These are phyloP conservation scores for Cymbopogon citratus DNA, from an alignment of 176 grass and related monocot genomes.

Conservation along the genomic window DNA sequence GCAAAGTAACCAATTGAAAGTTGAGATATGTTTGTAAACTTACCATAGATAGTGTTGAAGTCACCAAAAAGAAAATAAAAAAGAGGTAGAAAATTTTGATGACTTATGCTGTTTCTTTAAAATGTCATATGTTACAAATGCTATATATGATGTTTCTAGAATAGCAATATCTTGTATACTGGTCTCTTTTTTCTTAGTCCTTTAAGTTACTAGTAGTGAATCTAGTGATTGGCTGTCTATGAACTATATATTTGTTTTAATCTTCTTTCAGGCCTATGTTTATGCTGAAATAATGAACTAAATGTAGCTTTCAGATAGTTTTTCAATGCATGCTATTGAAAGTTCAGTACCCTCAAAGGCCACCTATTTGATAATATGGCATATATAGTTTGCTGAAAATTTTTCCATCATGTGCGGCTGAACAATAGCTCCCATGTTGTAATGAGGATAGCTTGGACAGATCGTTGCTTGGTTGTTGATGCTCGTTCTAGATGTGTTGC, in stretches of 20 bases:
- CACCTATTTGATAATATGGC: too few relatives aligned
- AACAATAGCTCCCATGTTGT: not conserved
- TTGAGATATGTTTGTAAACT: not conserved
- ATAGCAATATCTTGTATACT: too few relatives aligned
- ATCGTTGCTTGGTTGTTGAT: not conserved
- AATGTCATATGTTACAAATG: too few relatives aligned
- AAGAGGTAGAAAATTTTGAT: too few relatives aligned
- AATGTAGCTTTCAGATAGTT: not conserved
- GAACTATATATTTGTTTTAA: too few relatives aligned
- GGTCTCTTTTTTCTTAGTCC: too few relatives aligned
- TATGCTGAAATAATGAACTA: not conserved
- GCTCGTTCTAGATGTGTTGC: not conserved
- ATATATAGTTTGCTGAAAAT: not conserved
- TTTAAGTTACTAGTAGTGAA: too few relatives aligned
- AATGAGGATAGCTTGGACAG: not conserved
- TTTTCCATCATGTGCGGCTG: not conserved
- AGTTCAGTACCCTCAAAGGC: not conserved
- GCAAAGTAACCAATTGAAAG: not conserved
- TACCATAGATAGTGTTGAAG: too few relatives aligned
- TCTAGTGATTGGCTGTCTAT: too few relatives aligned
- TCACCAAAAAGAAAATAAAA: too few relatives aligned
- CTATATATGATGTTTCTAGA: too few relatives aligned
- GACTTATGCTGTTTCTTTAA: too few relatives aligned
- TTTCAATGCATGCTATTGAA: not conserved
- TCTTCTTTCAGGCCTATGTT: not conserved